Percentiles rank a stretch among this genome's conserved stretches.
Conservation (phyloP, 2,329 filamentous ascomycete genomes). For the Arthroderma uncinatum region DNA sequence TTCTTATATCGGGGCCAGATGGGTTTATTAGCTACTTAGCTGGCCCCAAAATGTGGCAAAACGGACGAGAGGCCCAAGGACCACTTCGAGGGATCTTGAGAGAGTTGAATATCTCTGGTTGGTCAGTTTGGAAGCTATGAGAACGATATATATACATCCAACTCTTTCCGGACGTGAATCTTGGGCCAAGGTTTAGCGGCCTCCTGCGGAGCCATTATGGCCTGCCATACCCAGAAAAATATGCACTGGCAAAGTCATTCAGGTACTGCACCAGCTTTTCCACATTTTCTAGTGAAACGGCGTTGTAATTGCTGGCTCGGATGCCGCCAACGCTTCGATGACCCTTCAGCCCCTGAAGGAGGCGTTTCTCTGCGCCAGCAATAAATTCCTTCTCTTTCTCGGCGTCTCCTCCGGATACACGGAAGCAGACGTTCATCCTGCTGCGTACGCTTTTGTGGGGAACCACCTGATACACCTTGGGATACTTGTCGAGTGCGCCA, state of each 20-base stretch:
- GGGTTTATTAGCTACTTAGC: slow-evolving; percentile 76
- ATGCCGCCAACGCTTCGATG: slow-evolving; percentile 82
- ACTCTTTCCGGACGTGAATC: neutral
- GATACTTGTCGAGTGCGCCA: slow-evolving; percentile 58
- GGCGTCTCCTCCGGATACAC: slow-evolving; percentile 54
- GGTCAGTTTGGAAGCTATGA: slow-evolving; percentile 50
- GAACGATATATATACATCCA: neutral
- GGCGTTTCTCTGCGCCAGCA: slow-evolving; percentile 54
- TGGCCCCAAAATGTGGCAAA: slow-evolving; percentile 64
- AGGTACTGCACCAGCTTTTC: slow-evolving; percentile 35
- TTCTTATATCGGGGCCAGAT: slow-evolving; percentile 83
- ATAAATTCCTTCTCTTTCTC: slow-evolving; percentile 72
- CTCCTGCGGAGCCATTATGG: neutral
- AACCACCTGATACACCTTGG: slow-evolving; percentile 65
- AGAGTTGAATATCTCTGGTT: slow-evolving; percentile 46
- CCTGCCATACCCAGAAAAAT: neutral
- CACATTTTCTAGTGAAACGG: slow-evolving; percentile 47
- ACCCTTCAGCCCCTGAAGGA: slow-evolving; percentile 73
- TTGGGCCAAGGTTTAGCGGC: neutral
- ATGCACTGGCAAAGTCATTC: slow-evolving; percentile 42
- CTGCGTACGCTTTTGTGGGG: slow-evolving; percentile 66
- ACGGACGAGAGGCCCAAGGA: slow-evolving; percentile 64
- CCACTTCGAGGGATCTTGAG: slow-evolving; percentile 58
- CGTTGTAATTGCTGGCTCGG: slow-evolving; percentile 80
- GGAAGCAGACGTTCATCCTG: slow-evolving; percentile 93